These are phyloP conservation scores for Paraleonurus japonicus DNA, from an alignment of 257 asterid species.

Conservation along the genomic window DNA sequence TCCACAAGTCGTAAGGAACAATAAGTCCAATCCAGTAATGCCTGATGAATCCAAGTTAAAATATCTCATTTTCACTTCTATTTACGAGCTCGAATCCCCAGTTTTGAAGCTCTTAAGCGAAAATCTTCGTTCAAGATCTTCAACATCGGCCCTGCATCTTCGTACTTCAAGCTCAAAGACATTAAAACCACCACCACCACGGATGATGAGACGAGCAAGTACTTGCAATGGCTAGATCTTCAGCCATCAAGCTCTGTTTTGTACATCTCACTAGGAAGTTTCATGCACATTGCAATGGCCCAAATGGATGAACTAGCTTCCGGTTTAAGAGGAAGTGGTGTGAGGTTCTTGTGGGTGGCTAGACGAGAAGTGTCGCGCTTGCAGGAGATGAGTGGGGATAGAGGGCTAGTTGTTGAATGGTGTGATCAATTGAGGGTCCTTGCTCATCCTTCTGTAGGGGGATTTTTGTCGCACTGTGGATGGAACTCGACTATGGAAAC, in stretches of 20 bases:
- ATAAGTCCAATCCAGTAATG: background rate
- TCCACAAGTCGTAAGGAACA: constrained; percentile 28
- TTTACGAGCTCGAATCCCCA: constrained; percentile 46
- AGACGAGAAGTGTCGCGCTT: constrained; percentile 29
- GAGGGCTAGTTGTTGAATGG: constrained; percentile 63
- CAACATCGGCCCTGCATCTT: constrained; percentile 46
- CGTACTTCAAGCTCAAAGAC: constrained; percentile 14
- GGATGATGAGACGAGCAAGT: background rate
- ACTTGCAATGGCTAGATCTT: constrained; percentile 46
- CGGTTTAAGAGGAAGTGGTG: constrained; percentile 43
- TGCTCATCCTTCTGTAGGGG: constrained; percentile 51
- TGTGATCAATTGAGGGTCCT: constrained; percentile 60
- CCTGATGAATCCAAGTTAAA: constrained; percentile 22
- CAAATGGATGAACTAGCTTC: constrained; percentile 50
- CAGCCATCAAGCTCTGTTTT: constrained; percentile 53
- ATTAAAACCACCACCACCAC: background rate
- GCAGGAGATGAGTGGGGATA: constrained; percentile 19
- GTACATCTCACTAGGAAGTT: constrained; percentile 65
- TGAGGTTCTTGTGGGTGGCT: constrained; percentile 56
- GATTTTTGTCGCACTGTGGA: constrained; percentile 72
- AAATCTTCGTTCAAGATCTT: constrained; percentile 31
- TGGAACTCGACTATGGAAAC: constrained; percentile 76
- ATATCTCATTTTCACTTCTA: constrained; percentile 41
- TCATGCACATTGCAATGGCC: constrained; percentile 35
- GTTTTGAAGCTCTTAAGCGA: constrained; percentile 32